phyloP scores from a whole-genome alignment of 2,329 filamentous ascomycete species.

The Arthrobotrys musiformis region DNA sequence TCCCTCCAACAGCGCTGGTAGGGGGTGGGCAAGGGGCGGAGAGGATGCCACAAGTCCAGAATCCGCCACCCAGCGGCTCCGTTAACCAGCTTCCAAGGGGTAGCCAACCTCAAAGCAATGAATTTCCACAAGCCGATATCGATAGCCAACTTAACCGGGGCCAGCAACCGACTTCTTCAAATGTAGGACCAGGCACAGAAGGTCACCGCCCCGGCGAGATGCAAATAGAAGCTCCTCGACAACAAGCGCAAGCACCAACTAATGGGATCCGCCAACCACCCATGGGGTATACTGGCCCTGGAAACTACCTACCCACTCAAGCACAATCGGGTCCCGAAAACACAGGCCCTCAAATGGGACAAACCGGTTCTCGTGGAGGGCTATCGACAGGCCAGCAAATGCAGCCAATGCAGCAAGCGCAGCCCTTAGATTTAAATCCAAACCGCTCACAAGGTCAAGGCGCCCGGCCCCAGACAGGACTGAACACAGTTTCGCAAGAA shows the following conservation, averaged over 20 bases:
- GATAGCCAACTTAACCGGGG: background rate
- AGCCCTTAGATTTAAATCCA: no score
- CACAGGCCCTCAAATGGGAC: no score
- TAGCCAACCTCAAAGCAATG: background rate
- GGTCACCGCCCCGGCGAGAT: background rate
- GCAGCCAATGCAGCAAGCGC: background rate
- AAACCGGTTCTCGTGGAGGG: no score
- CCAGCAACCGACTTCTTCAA: background rate
- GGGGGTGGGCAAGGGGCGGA: background rate
- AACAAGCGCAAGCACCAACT: background rate
- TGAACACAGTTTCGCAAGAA: no score
- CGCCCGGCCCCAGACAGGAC: no score
- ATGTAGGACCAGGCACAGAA: background rate
- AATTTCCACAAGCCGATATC: background rate
- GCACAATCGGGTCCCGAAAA: no score
- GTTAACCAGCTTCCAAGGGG: background rate
- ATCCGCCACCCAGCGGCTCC: background rate
- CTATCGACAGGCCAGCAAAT: no score
- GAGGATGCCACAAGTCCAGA: background rate
- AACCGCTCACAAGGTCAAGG: no score
- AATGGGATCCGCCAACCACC: no score
- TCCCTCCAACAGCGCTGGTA: background rate
- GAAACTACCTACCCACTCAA: no score
- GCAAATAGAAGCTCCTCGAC: background rate
- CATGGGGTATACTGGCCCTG: no score